These are phyloP conservation scores for Penicillium sp. DNA, from an alignment of 2,329 filamentous ascomycete species.

Conservation along the genomic window DNA sequence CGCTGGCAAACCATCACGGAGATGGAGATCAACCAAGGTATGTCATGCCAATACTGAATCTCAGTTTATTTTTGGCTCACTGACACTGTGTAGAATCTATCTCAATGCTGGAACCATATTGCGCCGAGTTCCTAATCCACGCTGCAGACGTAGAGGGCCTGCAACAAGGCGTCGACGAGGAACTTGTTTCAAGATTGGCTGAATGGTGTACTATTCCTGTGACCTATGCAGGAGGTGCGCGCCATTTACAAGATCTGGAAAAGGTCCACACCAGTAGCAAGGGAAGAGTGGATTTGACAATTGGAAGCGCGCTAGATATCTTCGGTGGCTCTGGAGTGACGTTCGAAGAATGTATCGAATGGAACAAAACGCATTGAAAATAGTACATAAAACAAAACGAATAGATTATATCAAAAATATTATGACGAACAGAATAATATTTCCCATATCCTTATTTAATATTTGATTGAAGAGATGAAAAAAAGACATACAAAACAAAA, in stretches of 20 bases:
- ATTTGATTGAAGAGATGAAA: neutral
- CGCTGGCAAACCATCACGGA: conserved; percentile 98
- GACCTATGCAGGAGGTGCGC: conserved; percentile 93
- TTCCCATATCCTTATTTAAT: neutral
- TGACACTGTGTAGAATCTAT: conserved; percentile 66
- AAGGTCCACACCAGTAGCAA: conserved; percentile 73
- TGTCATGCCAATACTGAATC: conserved; percentile 9
- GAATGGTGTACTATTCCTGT: conserved; percentile 89
- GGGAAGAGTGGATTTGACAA: conserved; percentile 87
- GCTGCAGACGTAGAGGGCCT: conserved; percentile 95
- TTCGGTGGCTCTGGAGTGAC: conserved; percentile 86
- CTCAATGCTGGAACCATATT: conserved; percentile 77
- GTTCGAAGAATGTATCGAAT: conserved; percentile 83
- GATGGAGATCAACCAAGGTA: conserved; percentile 87
- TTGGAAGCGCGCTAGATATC: conserved; percentile 92
- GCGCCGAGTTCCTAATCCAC: conserved; percentile 94
- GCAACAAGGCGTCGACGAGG: conserved; percentile 85
- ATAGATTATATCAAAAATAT: neutral
- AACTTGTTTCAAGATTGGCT: conserved; percentile 71
- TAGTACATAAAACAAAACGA: conserved; percentile 63
- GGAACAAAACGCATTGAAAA: conserved; percentile 61
- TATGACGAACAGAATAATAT: neutral
- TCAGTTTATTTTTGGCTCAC: neutral
- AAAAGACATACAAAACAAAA: neutral
- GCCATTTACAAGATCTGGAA: conserved; percentile 76